Evolutionary conservation across 139 green algal species (phyloP).

Genomic region (Volvox africanus): DNA sequence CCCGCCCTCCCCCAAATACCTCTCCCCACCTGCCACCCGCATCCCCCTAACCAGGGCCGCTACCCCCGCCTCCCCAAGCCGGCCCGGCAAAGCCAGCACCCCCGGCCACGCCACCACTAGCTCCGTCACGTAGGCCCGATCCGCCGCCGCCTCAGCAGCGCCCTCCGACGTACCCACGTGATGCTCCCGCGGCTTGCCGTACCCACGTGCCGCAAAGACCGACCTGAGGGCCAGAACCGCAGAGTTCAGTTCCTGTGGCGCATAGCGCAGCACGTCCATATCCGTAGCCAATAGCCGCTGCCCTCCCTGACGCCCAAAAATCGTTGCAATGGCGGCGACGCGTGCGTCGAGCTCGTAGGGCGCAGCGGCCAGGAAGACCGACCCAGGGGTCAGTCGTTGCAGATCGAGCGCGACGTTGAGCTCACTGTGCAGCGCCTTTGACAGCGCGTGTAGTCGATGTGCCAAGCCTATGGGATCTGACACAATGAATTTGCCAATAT

Average conservation of each 20-base stretch:
- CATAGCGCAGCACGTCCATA: slow-evolving; percentile 9
- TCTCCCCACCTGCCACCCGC: not conserved
- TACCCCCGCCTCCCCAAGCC: not conserved
- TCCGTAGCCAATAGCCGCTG: slow-evolving; percentile 3
- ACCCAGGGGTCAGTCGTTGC: not conserved
- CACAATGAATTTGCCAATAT: slow-evolving; percentile 11
- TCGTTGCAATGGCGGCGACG: not conserved
- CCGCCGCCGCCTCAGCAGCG: slow-evolving; percentile 10
- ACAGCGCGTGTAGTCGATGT: slow-evolving; percentile 12
- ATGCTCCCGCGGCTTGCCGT: not conserved
- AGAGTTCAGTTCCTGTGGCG: not conserved
- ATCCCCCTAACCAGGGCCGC: not conserved
- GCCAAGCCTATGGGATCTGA: not conserved
- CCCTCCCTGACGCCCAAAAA: slow-evolving; percentile 23
- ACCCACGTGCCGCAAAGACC: not conserved
- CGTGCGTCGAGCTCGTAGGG: slow-evolving; percentile 31
- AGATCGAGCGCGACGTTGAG: not conserved
- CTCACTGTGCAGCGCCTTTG: not conserved
- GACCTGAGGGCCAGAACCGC: slow-evolving; percentile 13
- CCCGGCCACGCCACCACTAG: slow-evolving; percentile 40
- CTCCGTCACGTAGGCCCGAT: slow-evolving; percentile 27
- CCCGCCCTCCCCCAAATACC: not conserved
- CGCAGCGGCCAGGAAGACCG: not conserved
- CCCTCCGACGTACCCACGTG: slow-evolving; percentile 26
- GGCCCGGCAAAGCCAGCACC: slow-evolving; percentile 12